Evolutionary conservation across 1,139 yeast species (phyloP), one percentile per base, ranked within the genome.

Genomic region (Lodderomyces margitis): DNA sequence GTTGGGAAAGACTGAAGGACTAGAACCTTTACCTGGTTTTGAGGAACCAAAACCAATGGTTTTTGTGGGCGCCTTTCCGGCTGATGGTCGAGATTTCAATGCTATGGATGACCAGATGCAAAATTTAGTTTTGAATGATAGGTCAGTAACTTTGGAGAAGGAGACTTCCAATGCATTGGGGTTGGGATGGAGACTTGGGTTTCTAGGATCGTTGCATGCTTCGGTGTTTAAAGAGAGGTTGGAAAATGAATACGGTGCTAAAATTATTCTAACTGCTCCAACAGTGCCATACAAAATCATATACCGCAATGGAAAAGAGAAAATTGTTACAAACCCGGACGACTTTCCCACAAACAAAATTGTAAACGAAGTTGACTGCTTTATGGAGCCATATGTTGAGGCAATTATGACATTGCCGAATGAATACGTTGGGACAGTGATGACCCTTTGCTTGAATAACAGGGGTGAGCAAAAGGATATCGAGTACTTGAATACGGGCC

Each of bases 11-110:
- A 77, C 73, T 41, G 75, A 74, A 36, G 73, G 72, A 0, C 80
- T 87, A 1, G 86, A 81, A 45, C 83, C 96, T 1, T 68, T 92
- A 21, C 96, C 96, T 0, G 98, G 98, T 0, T 92, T 92, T 61
- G 97, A 91, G 61, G 97, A 88, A 53, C 91, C 95, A 1, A 91
- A 92, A 59, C 97, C 98, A 1, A 92, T 92, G 98, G 98, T 92
- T 5, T 92, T 91, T 61, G 95, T 92, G 35, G 98, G 98, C 7
- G 98, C 98, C 0, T 92, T 89, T 55, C 98, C 98, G 0, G 94
- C 96, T 0, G 96, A 91, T 57, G 96, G 96, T 4, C 78, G 85
- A 1, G 96, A 91, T 53, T 92, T 91, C 59, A 87, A 86, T 47
- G 84, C 80, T 31, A 74, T 92, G 70, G 96, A 92, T 55, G 98